Base-by-base conservation (phyloP, 2,329 filamentous ascomycete species). In the Niveomyces coronatus region DNA sequence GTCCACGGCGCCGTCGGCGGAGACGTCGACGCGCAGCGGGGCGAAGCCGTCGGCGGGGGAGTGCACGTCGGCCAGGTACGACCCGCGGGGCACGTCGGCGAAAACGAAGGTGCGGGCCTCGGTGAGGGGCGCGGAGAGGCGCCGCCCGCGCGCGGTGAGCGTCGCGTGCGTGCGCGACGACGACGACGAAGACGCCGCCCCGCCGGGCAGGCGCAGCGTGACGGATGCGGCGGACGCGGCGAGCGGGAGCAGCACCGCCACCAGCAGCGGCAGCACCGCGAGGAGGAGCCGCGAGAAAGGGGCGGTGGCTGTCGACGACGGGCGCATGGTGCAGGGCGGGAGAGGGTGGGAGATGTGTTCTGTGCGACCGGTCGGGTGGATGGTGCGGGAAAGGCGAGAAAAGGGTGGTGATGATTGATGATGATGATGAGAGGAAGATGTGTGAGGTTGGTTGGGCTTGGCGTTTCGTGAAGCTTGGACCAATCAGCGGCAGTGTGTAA, bases 51-150 rank as follows among this genome's bases (percentile, higher is more conserved):
- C 77, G 40, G 84, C 82, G 19, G 74, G 64, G 54, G 79, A 81
- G 62, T 88, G 77, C 34, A 96, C 70, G 48, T 91, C 85, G 33
- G 83, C 77, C 5, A 96, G 73, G 57, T 95, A 95, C 41, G 79
- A 85, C 1, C 80, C 82, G 1, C 70, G 57, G 5, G 73, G 70
- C 37, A 94, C 69, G 49, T 87, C 79, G 47, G 61, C 63, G 67
- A 95, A 94, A 45, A 76, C 69, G 53, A 95, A 86, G 17, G 75
- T 78, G 57, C 85, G 83, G 49, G 69, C 60, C 28, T 71, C 64
- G 10, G 79, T 78, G 9, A 94, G 64, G 9, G 79, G 79, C 10
- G 83, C 77, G 18, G 71, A 50, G 52, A 55, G 49, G 44, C 54
- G 47, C 22, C 44, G 45, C 43, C 59, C 53, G 9, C 65, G 61